Evolutionary conservation across 495 filamentous ascomycete genomes (phyloP), one percentile per base, ranked within the genome.

Genomic region (Trichoderma orchidacearum): DNA sequence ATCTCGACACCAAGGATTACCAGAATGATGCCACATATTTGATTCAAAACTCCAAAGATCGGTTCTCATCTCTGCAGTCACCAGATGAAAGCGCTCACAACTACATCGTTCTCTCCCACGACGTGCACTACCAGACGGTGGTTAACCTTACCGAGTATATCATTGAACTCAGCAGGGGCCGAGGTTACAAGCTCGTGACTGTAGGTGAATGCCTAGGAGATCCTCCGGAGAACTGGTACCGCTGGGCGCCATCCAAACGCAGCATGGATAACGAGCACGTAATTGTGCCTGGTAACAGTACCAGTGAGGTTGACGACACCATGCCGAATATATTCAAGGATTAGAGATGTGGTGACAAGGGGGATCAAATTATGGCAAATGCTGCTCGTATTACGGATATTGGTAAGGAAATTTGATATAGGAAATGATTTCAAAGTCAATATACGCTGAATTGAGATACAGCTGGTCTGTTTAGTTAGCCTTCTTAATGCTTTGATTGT

Each of bases 1-100:
- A 87, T 59, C 68, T 87, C 31, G 84, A 87, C 63, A 87, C 84
- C 3, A 72, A 80, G 13, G 84, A 87, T 64, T 87, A 81, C 58
- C 69, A 76, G 31, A 78, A 85, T 57, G 74, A 76, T 56, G 70
- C 68, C 23, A 76, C 81, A 0, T 60, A 64, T 1, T 58, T 69
- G 32, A 84, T 85, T 57, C 79, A 85, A 59, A 72, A 68, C n/a
- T 77, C 81, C 45, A 84, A 85, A 68, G 70, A 85, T 56, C 77
- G 77, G 32, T 82, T 81, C 53, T 74, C 77, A 52, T 59, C 62
- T 51, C 54, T 53, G 5, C 29, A 55, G 50, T 38, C 69, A 3
- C 50, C 59, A 3, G 55, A 61, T 31, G 38, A 60, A 9, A n/a
- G 57, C 3, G 55, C 25, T 3, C 51, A 54, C 23, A 64, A 73